Percentiles rank a stretch among this genome's conserved stretches.
Conservation (phyloP, 768 basidiomycete species). For the Xerocomellus amylosporus region DNA sequence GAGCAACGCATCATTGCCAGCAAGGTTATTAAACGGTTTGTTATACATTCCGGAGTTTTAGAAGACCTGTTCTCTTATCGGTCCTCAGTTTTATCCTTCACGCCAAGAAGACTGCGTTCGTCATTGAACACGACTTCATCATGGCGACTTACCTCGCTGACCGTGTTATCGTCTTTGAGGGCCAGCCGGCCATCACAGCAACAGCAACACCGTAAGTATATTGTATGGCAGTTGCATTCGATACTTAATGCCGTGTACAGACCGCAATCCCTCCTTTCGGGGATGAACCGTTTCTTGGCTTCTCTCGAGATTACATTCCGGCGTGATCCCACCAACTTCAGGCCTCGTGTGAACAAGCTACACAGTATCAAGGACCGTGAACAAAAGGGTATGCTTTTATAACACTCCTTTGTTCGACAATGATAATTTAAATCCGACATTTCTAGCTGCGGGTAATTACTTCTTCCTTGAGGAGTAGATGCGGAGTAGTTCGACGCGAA, state of each 20-base stretch:
- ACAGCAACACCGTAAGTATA: slow-evolving; percentile 82
- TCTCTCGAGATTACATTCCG: slow-evolving; percentile 97
- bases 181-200: slow-evolving; percentile 80
- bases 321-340: slow-evolving; percentile 93
- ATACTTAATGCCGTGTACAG: slow-evolving; percentile 37
- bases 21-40: slow-evolving; percentile 94
- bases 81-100: slow-evolving; percentile 80
- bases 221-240: neutral
- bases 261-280: slow-evolving; percentile 90
- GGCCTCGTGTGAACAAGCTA: slow-evolving; percentile 84
- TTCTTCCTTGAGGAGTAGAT: slow-evolving; percentile 86
- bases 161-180: slow-evolving; percentile 91
- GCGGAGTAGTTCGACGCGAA: neutral
- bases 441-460: slow-evolving; percentile 74
- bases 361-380: slow-evolving; percentile 85
- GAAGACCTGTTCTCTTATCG: neutral
- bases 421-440: slow-evolving; percentile 8
- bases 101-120: slow-evolving; percentile 95
- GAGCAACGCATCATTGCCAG: slow-evolving; percentile 99
- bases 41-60: neutral
- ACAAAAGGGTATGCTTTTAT: slow-evolving; percentile 62
- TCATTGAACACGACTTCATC: slow-evolving; percentile 99
- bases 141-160: slow-evolving; percentile 99
- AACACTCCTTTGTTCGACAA: neutral
- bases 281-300: slow-evolving; percentile 97